Evolutionary conservation across 306 rosid species (phyloP).

Genomic region (Pterocarpus macrocarpus): DNA sequence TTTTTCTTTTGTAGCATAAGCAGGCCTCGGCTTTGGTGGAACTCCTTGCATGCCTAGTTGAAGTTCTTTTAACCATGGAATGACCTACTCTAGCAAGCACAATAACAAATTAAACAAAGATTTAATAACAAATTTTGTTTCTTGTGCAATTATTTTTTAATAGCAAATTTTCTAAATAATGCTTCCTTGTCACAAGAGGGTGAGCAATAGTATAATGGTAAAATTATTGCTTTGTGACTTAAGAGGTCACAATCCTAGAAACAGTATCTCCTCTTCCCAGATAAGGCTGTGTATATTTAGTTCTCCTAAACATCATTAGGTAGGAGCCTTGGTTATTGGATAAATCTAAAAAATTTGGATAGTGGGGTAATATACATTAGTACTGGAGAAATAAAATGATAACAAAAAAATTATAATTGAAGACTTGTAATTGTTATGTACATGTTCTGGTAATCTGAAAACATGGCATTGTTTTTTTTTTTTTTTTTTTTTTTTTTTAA

Average conservation of each 20-base stretch:
- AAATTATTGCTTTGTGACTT: too few species aligned
- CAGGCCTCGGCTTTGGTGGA: conserved; percentile 38
- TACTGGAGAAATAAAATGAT: background rate
- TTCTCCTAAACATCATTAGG: too few species aligned
- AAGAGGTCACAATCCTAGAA: too few species aligned
- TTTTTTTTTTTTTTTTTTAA: background rate
- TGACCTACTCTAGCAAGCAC: conserved; percentile 19
- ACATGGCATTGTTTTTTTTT: background rate
- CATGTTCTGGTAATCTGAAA: background rate
- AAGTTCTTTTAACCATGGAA: conserved; percentile 39
- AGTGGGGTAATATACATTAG: background rate
- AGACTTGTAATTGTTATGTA: background rate
- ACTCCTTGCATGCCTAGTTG: conserved; percentile 36
- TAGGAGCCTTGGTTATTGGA: too few species aligned
- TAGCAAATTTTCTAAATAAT: background rate
- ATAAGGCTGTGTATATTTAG: too few species aligned
- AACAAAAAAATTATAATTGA: background rate
- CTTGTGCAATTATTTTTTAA: conserved; percentile 15
- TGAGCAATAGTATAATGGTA: too few species aligned
- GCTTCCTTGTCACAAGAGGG: background rate
- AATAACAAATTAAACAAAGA: conserved; percentile 27
- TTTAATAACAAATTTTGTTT: background rate
- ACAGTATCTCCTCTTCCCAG: too few species aligned
- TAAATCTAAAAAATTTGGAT: conserved; percentile 16
- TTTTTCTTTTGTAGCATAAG: conserved; percentile 39